Percentiles rank a stretch among this genome's conserved stretches.
These are phyloP conservation scores for Oryza officinalis DNA, from an alignment of 176 grass and related monocot genomes.

Conservation along the genomic window DNA sequence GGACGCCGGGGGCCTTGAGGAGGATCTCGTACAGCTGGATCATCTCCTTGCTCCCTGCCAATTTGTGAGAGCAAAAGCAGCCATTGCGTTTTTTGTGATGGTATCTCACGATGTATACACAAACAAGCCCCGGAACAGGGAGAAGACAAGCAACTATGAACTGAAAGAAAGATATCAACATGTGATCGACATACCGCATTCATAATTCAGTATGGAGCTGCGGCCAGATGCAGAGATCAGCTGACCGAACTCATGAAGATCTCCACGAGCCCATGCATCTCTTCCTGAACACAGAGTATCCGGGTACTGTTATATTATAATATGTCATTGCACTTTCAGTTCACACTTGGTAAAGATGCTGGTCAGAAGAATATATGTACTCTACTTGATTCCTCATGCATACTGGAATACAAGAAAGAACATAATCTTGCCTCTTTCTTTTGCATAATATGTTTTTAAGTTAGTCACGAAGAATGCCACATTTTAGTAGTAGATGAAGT, in stretches of 20 bases:
- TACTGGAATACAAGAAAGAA: neutral
- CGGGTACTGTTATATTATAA: constrained; percentile 2
- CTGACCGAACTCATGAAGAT: constrained; percentile 75
- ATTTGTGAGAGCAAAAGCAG: neutral
- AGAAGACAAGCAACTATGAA: neutral
- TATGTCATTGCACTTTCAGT: neutral
- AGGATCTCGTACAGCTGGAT: constrained; percentile 93
- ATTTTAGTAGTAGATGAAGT: neutral
- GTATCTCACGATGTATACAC: neutral
- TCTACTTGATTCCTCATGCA: neutral
- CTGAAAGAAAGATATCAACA: constrained; percentile 1
- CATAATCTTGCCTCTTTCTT: neutral
- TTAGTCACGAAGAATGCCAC: neutral
- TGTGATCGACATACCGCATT: constrained; percentile 62
- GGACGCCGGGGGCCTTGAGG: constrained; percentile 78
- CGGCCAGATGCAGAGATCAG: constrained; percentile 76
- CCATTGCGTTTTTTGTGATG: neutral
- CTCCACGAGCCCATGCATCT: constrained; percentile 68
- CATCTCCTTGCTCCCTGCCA: constrained; percentile 83
- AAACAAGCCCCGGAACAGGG: neutral
- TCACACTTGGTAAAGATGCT: neutral
- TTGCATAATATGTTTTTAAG: neutral
- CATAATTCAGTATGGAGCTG: constrained; percentile 93
- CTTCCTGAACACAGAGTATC: constrained; percentile 47
- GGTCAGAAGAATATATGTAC: neutral